Evolutionary conservation across 1,284 basidiomycete species (phyloP).

Genomic region (Tilletia walkeri): DNA sequence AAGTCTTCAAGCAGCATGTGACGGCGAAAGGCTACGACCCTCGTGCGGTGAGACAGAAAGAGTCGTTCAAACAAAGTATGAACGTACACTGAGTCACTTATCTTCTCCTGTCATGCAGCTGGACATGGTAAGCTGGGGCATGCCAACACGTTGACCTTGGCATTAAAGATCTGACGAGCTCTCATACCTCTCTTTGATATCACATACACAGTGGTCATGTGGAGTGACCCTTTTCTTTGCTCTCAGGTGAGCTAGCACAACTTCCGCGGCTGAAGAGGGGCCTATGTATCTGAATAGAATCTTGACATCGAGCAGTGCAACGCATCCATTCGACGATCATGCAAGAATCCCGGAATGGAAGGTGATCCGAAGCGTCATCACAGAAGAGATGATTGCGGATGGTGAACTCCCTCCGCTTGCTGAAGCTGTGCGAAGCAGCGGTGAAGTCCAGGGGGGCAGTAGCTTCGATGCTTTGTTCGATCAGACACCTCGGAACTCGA

Average conservation of each 20-base stretch:
- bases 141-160: no score
- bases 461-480: background rate
- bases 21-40: constrained; percentile 3
- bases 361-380: background rate
- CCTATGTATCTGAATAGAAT: background rate
- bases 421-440: background rate
- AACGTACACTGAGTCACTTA: background rate
- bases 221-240: constrained; percentile 12
- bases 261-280: no score
- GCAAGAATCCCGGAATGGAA: background rate
- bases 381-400: background rate
- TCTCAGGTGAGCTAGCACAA: background rate
- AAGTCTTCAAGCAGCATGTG: constrained; percentile 7
- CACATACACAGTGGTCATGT: background rate
- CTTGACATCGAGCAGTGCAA: background rate
- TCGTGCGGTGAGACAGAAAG: background rate
- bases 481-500: no score
- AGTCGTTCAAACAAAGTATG: no score
- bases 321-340: constrained; percentile 5
- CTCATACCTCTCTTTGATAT: no score
- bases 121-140: constrained; percentile 5
- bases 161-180: background rate
- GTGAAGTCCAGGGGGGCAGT: background rate
- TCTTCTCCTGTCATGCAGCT: background rate
- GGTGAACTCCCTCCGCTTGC: background rate